A percentile compares a stretch with the other conserved stretches of the same genome.
phyloP scores from a whole-genome alignment of 768 basidiomycete genomes.

The Russula abietina region DNA sequence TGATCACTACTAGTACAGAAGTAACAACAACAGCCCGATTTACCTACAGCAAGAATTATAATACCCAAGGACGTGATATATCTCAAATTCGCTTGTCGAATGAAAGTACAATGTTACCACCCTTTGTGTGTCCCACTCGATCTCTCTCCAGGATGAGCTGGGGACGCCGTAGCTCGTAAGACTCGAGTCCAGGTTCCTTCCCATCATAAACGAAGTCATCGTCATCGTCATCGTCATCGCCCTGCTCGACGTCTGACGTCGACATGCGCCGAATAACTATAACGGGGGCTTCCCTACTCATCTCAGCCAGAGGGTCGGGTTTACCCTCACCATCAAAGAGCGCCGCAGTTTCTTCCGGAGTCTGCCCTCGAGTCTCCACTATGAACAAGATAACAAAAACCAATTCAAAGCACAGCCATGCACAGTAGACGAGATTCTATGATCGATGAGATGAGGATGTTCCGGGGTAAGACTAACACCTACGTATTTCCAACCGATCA shows the following conservation, averaged over 20 bases:
- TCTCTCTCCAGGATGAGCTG: conserved; percentile 7
- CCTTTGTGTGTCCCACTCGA: not conserved
- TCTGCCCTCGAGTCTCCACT: conserved; percentile 61
- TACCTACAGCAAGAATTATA: not conserved
- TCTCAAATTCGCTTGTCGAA: not conserved
- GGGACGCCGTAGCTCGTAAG: conserved; percentile 7
- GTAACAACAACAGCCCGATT: not conserved
- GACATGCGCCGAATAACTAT: conserved; percentile 26
- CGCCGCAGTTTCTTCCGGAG: conserved; percentile 67
- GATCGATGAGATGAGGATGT: conserved; percentile 19
- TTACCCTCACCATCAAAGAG: conserved; percentile 60
- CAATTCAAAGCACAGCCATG: conserved; percentile 58
- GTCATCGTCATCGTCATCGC: not conserved
- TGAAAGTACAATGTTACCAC: not conserved
- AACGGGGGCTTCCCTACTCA: conserved; percentile 46
- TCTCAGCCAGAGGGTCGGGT: conserved; percentile 37
- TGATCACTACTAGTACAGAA: not conserved
- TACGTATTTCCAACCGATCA: conserved; percentile 40
- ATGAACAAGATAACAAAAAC: conserved; percentile 49
- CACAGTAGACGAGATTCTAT: conserved; percentile 54
- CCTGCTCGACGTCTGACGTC: not conserved
- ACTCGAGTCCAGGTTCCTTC: not conserved
- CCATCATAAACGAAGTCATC: not conserved
- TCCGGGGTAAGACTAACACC: conserved; percentile 15
- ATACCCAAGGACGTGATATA: not conserved